These are phyloP conservation scores for Ceriops tagal DNA, from an alignment of 345 rosid species.

Conservation along the genomic window DNA sequence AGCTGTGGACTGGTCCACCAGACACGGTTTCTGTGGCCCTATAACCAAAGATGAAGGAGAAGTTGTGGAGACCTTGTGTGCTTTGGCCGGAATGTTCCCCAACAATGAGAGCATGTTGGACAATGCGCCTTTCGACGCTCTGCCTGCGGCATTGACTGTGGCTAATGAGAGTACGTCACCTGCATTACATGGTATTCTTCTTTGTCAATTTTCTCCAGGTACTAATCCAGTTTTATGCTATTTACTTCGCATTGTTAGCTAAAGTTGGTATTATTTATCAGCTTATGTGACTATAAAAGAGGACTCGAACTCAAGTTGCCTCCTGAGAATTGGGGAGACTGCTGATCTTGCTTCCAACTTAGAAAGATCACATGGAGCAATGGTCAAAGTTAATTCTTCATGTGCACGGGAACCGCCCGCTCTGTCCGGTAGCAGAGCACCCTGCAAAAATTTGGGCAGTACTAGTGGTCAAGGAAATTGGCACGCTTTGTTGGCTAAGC, in stretches of 20 bases:
- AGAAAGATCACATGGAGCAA: slow-evolving; percentile 25
- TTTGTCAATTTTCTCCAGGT: slow-evolving; percentile 6
- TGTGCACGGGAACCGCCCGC: slow-evolving; percentile 21
- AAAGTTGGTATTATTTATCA: slow-evolving; percentile 2
- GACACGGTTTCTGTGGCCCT: slow-evolving; percentile 26
- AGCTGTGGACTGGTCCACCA: slow-evolving; percentile 13
- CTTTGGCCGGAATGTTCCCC: slow-evolving; percentile 75
- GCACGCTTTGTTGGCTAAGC: slow-evolving; percentile 18
- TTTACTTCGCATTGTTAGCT: background rate
- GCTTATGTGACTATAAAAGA: slow-evolving; percentile 27
- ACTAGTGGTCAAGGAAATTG: slow-evolving; percentile 20
- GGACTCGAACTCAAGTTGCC: slow-evolving; percentile 26
- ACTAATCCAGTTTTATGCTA: background rate
- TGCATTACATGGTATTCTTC: slow-evolving; percentile 20
- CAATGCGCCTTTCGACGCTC: slow-evolving; percentile 17
- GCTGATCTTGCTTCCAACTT: slow-evolving; percentile 15
- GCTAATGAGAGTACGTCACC: slow-evolving; percentile 17
- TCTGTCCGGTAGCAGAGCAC: background rate
- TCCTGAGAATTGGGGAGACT: slow-evolving; percentile 22
- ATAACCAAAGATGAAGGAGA: slow-evolving; percentile 94
- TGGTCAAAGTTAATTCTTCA: slow-evolving; percentile 12
- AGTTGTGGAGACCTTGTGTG: slow-evolving; percentile 78
- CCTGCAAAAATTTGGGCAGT: slow-evolving; percentile 7
- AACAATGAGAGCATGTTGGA: slow-evolving; percentile 30
- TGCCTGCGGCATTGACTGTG: slow-evolving; percentile 28